phyloP scores from a whole-genome alignment of 192 early-diverging fungal genomes.

The Coemansia sp. region DNA sequence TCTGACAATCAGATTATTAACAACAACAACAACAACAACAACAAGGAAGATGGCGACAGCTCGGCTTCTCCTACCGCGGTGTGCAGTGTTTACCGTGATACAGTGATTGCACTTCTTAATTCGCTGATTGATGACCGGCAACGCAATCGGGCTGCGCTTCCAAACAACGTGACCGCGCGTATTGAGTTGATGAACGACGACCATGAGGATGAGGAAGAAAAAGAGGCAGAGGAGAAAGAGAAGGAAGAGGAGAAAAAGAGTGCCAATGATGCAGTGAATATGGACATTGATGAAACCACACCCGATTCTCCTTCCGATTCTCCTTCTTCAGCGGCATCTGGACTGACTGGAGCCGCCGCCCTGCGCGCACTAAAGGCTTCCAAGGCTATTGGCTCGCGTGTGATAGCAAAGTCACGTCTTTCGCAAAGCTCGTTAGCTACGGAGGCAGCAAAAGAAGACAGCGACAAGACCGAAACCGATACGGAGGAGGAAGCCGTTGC shows the following conservation, averaged over 20 bases:
- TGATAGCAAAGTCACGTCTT: neutral
- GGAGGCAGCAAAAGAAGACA: neutral
- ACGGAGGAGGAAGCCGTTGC: constrained; percentile 5
- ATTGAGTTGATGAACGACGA: constrained; percentile 23
- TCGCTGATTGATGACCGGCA: constrained; percentile 37
- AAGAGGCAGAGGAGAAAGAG: constrained; percentile 17
- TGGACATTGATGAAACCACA: constrained; percentile 22
- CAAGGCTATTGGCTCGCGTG: neutral
- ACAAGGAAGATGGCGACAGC: neutral
- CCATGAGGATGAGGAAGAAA: constrained; percentile 18
- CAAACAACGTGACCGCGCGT: constrained; percentile 19
- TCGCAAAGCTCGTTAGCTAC: neutral
- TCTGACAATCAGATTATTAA: constrained; percentile 5
- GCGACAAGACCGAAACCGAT: neutral
- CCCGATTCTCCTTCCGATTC: neutral
- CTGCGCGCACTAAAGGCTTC: neutral
- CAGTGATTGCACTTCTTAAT: constrained; percentile 43
- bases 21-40: neutral
- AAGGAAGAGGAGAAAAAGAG: neutral
- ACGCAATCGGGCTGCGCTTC: neutral
- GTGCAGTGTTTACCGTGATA: constrained; percentile 40
- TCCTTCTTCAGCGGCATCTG: neutral
- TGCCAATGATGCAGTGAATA: constrained; percentile 6
- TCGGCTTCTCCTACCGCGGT: neutral
- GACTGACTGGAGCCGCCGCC: neutral